These are phyloP conservation scores for Sedum album DNA, from an alignment of 164 flowering plant species.

Conservation along the genomic window DNA sequence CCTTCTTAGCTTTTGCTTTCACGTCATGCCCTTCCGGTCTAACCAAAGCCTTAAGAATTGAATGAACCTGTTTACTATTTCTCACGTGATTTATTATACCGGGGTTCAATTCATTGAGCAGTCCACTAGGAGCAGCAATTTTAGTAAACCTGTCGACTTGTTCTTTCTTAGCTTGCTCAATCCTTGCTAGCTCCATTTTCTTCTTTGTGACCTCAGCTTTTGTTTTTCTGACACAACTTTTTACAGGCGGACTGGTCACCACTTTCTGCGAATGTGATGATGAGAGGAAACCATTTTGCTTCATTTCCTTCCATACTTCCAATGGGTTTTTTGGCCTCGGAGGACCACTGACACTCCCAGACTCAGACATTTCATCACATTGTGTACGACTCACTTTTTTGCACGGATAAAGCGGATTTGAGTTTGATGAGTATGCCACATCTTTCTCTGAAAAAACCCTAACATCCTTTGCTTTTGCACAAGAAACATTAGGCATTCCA, in stretches of 20 bases:
- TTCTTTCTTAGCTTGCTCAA: conserved; percentile 65
- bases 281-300: conserved; percentile 75
- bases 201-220: conserved; percentile 51
- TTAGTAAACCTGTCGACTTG: conserved; percentile 71
- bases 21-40: conserved; percentile 45
- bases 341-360: conserved; percentile 56
- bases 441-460: conserved; percentile 48
- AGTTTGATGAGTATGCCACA: conserved; percentile 25
- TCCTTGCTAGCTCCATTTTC: conserved; percentile 57
- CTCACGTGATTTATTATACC: conserved; percentile 95
- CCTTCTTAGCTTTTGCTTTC: conserved; percentile 18
- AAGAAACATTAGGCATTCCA: conserved; percentile 10
- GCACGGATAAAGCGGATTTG: not conserved
- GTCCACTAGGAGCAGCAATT: conserved; percentile 91
- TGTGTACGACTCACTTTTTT: conserved; percentile 19
- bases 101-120: conserved; percentile 76
- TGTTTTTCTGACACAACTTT: conserved; percentile 49
- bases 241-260: conserved; percentile 60
- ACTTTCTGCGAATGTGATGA: conserved; percentile 23
- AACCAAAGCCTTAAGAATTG: conserved; percentile 78
- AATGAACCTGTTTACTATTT: conserved; percentile 89
- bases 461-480: conserved; percentile 22
- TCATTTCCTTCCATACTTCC: conserved; percentile 71
- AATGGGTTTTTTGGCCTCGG: conserved; percentile 49
- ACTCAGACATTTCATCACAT: conserved; percentile 44